phyloP scores from a whole-genome alignment of 345 rosid species.

The Psidium friedrichsthalianum region DNA sequence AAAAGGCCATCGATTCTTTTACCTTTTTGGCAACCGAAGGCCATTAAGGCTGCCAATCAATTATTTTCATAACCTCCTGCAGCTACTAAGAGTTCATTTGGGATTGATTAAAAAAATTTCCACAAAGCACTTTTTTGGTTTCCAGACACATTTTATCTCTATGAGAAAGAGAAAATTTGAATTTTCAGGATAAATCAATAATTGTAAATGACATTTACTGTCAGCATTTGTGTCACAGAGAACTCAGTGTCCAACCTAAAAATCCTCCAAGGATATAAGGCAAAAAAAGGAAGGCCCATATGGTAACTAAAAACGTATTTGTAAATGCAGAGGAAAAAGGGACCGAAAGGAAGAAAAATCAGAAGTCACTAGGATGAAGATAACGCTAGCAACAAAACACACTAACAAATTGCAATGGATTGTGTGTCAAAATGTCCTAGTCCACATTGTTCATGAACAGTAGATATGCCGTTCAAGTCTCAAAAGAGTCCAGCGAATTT shows the following conservation, averaged over 20 bases:
- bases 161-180: neutral
- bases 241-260: neutral
- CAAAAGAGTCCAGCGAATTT: neutral
- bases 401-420: neutral
- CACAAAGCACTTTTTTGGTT: neutral
- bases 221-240: neutral
- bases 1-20: neutral
- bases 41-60: neutral
- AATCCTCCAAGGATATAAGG: neutral
- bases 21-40: too few species aligned
- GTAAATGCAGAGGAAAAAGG: neutral
- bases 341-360: too few species aligned
- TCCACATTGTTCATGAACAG: neutral
- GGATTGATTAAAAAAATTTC: neutral
- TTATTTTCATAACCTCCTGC: neutral
- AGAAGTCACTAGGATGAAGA: too few species aligned
- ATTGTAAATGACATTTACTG: neutral
- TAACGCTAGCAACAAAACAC: neutral
- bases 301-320: neutral
- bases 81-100: neutral
- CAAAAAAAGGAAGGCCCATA: neutral
- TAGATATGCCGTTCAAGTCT: neutral
- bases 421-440: neutral
- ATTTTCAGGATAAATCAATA: neutral
- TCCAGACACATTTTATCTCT: neutral